Conservation (phyloP, 306 rosid species). For the Sesbania bispinosa region DNA sequence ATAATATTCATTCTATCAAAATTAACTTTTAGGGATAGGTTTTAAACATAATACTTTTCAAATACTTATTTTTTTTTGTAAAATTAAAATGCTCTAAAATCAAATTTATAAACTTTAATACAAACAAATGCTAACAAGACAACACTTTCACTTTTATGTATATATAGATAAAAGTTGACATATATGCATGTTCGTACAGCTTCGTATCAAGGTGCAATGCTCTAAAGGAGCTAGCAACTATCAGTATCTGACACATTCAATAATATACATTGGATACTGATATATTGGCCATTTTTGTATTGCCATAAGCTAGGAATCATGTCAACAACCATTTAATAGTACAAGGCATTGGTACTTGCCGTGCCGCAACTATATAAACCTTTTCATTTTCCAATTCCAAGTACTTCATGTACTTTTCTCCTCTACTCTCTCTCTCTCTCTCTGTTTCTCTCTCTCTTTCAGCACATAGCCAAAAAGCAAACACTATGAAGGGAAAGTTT, state of each 20-base stretch:
- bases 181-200: conserved; percentile 57
- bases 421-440: background rate
- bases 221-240: background rate
- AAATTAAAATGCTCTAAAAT: too few relatives aligned
- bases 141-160: background rate
- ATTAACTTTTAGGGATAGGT: too few relatives aligned
- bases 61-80: too few relatives aligned
- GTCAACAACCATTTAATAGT: conserved; percentile 50
- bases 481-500: conserved; percentile 35
- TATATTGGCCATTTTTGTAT: background rate
- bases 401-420: conserved; percentile 35
- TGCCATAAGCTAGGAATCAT: conserved; percentile 42
- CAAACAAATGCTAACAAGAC: too few relatives aligned
- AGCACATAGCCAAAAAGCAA: background rate
- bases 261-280: conserved; percentile 28
- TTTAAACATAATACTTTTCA: too few relatives aligned
- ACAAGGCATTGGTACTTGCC: conserved; percentile 25
- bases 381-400: conserved; percentile 38
- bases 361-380: conserved; percentile 54
- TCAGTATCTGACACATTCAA: conserved; percentile 1
- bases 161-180: background rate
- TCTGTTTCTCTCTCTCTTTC: background rate
- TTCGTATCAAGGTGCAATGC: conserved; percentile 48
- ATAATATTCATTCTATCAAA: background rate
- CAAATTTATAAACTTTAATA: too few relatives aligned